Conservation (phyloP, 768 basidiomycete species). For the Lactarius sanguifluus region DNA sequence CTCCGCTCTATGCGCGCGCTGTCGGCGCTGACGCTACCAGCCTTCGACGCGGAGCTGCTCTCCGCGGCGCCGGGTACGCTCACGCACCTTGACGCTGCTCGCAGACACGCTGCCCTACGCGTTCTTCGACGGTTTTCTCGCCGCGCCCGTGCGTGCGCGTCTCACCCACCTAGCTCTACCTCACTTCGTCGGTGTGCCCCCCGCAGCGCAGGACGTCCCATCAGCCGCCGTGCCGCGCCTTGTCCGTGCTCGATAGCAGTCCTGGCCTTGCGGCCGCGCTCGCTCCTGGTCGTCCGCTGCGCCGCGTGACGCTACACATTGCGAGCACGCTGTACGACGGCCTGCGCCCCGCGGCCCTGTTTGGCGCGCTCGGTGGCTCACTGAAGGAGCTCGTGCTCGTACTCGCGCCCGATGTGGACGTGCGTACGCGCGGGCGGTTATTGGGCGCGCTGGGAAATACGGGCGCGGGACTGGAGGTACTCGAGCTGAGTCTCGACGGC, state of each 20-base stretch:
- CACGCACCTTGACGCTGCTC: constrained; percentile 32
- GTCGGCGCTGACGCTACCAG: constrained; percentile 32
- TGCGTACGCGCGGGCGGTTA: constrained; percentile 37
- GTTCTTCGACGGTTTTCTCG: constrained; percentile 33
- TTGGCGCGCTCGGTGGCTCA: constrained; percentile 30
- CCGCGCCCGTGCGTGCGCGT: constrained; percentile 29
- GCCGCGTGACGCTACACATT: constrained; percentile 31
- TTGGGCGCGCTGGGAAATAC: constrained; percentile 36
- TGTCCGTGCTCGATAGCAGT: constrained; percentile 31
- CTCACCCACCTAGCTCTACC: constrained; percentile 25
- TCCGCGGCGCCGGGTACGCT: constrained; percentile 32
- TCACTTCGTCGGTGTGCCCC: constrained; percentile 16
- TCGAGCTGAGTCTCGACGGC: constrained; percentile 34
- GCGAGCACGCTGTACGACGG: constrained; percentile 39
- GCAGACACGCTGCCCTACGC: constrained; percentile 31
- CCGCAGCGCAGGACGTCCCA: constrained; percentile 23
- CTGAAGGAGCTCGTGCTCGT: constrained; percentile 27
- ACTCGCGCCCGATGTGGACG: constrained; percentile 33
- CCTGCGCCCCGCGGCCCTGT: constrained; percentile 36
- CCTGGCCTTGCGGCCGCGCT: constrained; percentile 32
- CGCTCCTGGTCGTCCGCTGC: constrained; percentile 34
- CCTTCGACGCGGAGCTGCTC: constrained; percentile 33
- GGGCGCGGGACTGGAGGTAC: constrained; percentile 31
- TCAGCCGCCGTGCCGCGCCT: constrained; percentile 27
- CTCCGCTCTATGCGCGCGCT: constrained; percentile 37